Base-by-base conservation (phyloP, 202 grass and related monocot genomes). In the Bolboschoenoplectus hybrid region DNA sequence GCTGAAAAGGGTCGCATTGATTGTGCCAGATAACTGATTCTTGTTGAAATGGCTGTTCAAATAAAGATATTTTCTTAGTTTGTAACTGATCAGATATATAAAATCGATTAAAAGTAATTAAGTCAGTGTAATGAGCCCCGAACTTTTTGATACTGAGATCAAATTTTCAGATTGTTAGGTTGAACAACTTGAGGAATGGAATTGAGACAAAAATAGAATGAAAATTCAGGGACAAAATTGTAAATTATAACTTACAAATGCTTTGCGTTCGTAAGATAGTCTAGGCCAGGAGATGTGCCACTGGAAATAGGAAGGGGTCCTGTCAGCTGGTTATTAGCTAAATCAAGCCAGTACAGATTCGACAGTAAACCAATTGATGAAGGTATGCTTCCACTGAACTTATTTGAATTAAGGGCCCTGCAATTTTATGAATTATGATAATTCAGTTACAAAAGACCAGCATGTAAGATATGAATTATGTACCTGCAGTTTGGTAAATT, bases 21-120 rank as follows among this genome's bases (percentile, higher is more conserved):
- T 57, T 26, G 61, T 79, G 7, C 93, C 96, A 90, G 89, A 89
- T 86, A 98, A 85, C 85, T 94, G 81, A 85, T 98, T 98, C 85
- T 87, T 83, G 36, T 91, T 98, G 88, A 98, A 98, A 89, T 98
- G 96, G 66, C 96, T 98, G 82, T 84, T 70, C n/a, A 90, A 67
- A 80, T 26, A 87, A 74, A 56, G 34, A 92, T 43, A 46, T 86
- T 62, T 86, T 46, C 89, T 63, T 65, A 58, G 11, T 89, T 60
- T 52, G 9, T 49, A 79, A 61, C 50, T 65, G 82, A 86, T 12
- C 13, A 79, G 38, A 87, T 68, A 65, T 65, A 65, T 8, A 16
- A 50, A 34, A 81, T 65, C 40, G 44, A 46, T 47, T 51, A 44
- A 46, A 63, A 46, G 13, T 63, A 65, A 82, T 82, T 14, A 46